Evolutionary conservation across 2,329 filamentous ascomycete genomes (phyloP).

Genomic region (Cryphonectria japonica): DNA sequence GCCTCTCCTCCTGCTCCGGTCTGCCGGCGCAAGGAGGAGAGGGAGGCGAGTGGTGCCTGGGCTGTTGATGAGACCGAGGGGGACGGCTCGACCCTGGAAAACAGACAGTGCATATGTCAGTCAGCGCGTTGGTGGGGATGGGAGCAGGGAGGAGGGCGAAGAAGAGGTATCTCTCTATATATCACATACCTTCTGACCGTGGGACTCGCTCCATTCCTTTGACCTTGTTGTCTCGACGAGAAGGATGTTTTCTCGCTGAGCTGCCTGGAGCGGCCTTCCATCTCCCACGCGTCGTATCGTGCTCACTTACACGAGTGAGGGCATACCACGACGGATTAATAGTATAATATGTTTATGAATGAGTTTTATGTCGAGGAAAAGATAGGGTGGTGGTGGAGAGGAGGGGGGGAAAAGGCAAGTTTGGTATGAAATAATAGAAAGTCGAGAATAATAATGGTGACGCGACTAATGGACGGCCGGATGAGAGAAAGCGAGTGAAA

Average conservation of each 20-base stretch:
- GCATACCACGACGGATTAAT: constrained; percentile 1
- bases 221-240: background rate
- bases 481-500: constrained; percentile 3
- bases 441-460: background rate
- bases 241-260: background rate
- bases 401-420: background rate
- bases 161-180: background rate
- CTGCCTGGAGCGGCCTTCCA: constrained; percentile 1
- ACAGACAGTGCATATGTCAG: background rate
- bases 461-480: background rate
- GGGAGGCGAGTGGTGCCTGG: background rate
- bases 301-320: background rate
- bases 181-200: background rate
- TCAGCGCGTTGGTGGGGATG: background rate
- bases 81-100: constrained; percentile 1
- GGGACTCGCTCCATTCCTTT: background rate
- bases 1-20: background rate
- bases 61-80: background rate
- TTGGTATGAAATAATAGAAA: background rate
- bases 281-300: background rate
- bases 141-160: no score
- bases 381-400: background rate
- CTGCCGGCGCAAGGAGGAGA: background rate
- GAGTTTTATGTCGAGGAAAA: background rate
- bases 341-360: background rate